Evolutionary conservation across 768 basidiomycete genomes (phyloP).

Genomic region (Phylloporus sp.): DNA sequence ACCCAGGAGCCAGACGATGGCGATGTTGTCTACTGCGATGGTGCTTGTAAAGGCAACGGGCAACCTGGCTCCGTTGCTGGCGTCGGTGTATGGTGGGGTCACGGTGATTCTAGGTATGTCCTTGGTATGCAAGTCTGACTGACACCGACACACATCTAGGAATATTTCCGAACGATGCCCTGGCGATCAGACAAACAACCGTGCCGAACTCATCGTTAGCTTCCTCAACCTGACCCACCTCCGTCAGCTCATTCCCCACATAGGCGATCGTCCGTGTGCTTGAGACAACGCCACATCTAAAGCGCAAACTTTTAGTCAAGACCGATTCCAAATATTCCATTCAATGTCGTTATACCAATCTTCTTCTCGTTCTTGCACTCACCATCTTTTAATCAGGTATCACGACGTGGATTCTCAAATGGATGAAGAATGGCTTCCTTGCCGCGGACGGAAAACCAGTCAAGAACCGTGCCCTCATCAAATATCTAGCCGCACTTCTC

Average conservation of each 20-base stretch:
- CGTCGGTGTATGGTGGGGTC: slow-evolving; percentile 88
- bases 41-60: slow-evolving; percentile 85
- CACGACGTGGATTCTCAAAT: slow-evolving; percentile 62
- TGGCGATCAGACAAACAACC: slow-evolving; percentile 80
- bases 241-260: slow-evolving; percentile 26
- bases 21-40: slow-evolving; percentile 78
- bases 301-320: slow-evolving; percentile 64
- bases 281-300: slow-evolving; percentile 60
- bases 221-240: slow-evolving; percentile 20
- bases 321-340: slow-evolving; percentile 87
- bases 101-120: slow-evolving; percentile 51
- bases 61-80: slow-evolving; percentile 64
- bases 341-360: slow-evolving; percentile 46
- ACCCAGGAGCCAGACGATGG: slow-evolving; percentile 28
- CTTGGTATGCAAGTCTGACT: background rate
- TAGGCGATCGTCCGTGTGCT: slow-evolving; percentile 84
- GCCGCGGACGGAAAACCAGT: slow-evolving; percentile 51
- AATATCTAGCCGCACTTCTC: slow-evolving; percentile 63
- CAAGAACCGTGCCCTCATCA: slow-evolving; percentile 70
- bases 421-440: slow-evolving; percentile 54
- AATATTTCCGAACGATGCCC: slow-evolving; percentile 82
- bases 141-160: slow-evolving; percentile 36
- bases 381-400: slow-evolving; percentile 51
- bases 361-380: slow-evolving; percentile 1
- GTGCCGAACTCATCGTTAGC: slow-evolving; percentile 80